Evolutionary conservation across 179 eudicot species (phyloP), one percentile per base, ranked within the genome.

Genomic region (Drosera spatulata): DNA sequence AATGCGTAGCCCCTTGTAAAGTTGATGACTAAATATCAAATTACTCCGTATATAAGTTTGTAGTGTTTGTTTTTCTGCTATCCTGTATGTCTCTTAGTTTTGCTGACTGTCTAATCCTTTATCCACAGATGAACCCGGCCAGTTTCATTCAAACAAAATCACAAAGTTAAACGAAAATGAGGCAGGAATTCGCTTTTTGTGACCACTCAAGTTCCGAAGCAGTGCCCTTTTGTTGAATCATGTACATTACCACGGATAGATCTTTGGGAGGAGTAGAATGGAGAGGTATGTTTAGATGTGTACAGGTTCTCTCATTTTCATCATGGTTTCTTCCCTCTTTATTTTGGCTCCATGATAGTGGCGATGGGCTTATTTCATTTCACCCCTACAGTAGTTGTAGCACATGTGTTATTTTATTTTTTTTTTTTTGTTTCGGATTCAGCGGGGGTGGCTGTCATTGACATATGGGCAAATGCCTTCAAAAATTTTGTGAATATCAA

Each of bases 161-260:
- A 10, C 10, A 38, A 2, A 47, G 41, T 14, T 10, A 37, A 37
- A 33, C 42, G n/a, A 10, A 3, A 60, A 49, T 13, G 22, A 43
- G 47, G 62, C 2, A 22, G 62, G 41, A 48, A 51, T 42, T 49
- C 40, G 41, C 13, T 22, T 11, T 61, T 51, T 40, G 13, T 10
- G 13, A 15, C 65, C 53, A 62, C 53, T 61, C 10, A 53, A 43
- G 22, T 10, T 39, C 8, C 39, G 50, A 61, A 56, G 56, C 47
- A 61, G 11, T 55, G 56, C 38, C 7, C 11, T 62, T 44, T 52
- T 42, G 41, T 39, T 57, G 50, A 8, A 62, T 62, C 58, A 11
- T 62, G 58, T 52, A 52, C 5, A 62, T 52, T 62, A 62, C 53
- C 53, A 50, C 42, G 58, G 65, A 51, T 53, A 62, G 65, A 41